A percentile compares a stretch with the other conserved stretches of the same genome.
These are phyloP conservation scores for Solanum okadae DNA, from an alignment of 257 asterid species.

Conservation along the genomic window DNA sequence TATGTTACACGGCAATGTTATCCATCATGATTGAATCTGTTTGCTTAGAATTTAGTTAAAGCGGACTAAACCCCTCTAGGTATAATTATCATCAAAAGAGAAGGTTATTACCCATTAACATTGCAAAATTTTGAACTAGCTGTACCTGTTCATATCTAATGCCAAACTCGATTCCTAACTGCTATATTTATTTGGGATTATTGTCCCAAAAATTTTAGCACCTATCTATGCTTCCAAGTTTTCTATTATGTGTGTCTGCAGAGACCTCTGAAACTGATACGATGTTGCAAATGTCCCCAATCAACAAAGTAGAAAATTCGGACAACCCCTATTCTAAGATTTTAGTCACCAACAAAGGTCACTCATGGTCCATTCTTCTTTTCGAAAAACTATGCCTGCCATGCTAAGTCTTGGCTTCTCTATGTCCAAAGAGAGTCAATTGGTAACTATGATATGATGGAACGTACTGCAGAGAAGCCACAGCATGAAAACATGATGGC, in stretches of 20 bases:
- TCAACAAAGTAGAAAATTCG: background rate
- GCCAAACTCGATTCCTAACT: background rate
- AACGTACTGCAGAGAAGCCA: background rate
- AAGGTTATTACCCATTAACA: background rate
- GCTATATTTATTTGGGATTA: background rate
- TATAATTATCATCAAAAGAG: background rate
- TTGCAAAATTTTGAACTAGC: background rate
- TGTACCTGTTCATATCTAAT: background rate
- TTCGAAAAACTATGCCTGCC: background rate
- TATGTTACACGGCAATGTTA: background rate
- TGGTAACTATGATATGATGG: background rate
- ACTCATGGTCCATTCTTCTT: background rate
- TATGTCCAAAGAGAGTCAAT: background rate
- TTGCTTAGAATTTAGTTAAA: background rate
- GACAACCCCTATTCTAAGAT: background rate
- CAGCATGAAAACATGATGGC: background rate
- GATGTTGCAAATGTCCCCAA: background rate
- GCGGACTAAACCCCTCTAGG: background rate
- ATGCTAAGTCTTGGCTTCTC: background rate
- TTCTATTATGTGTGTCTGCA: background rate
- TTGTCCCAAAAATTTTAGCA: background rate
- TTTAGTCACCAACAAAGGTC: background rate
- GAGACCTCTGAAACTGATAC: background rate
- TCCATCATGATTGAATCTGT: background rate
- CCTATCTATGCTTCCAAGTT: background rate